Conservation (phyloP, 2,329 filamentous ascomycete species). For the Penicillium sp. region DNA sequence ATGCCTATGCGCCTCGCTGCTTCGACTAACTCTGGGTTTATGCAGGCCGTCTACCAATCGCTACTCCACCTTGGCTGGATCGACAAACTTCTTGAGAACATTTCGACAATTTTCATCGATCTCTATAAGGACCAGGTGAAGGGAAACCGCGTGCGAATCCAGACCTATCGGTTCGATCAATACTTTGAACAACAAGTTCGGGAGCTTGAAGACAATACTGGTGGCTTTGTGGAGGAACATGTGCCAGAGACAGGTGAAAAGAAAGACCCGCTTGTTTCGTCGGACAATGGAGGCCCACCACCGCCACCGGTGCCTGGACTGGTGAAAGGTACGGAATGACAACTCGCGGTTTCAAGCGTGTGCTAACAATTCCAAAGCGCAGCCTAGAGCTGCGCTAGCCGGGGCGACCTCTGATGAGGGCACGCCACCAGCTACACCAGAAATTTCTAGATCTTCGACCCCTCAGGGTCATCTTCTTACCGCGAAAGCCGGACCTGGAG, state of each 20-base stretch:
- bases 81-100: conserved; percentile 92
- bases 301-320: conserved; percentile 53
- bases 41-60: conserved; percentile 90
- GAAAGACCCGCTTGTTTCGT: conserved; percentile 48
- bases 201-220: conserved; percentile 58
- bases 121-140: conserved; percentile 86
- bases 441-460: conserved; percentile 75
- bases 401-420: conserved; percentile 60
- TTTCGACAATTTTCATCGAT: conserved; percentile 85
- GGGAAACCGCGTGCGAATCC: conserved; percentile 71
- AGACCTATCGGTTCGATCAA: conserved; percentile 82
- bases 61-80: conserved; percentile 95
- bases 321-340: conserved; percentile 42
- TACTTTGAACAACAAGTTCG: conserved; percentile 93
- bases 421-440: conserved; percentile 67
- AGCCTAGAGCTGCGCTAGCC: conserved; percentile 43
- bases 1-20: conserved; percentile 1
- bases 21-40: conserved; percentile 16
- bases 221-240: conserved; percentile 45
- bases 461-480: conserved; percentile 68
- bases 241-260: conserved; percentile 39
- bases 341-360: not conserved
- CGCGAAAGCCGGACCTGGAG: conserved; percentile 69
- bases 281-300: conserved; percentile 49
- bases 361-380: conserved; percentile 34